A percentile compares a stretch with the other conserved stretches of the same genome.
phyloP scores from a whole-genome alignment of 176 grass and related monocot species.

The Aegilops speltoides region DNA sequence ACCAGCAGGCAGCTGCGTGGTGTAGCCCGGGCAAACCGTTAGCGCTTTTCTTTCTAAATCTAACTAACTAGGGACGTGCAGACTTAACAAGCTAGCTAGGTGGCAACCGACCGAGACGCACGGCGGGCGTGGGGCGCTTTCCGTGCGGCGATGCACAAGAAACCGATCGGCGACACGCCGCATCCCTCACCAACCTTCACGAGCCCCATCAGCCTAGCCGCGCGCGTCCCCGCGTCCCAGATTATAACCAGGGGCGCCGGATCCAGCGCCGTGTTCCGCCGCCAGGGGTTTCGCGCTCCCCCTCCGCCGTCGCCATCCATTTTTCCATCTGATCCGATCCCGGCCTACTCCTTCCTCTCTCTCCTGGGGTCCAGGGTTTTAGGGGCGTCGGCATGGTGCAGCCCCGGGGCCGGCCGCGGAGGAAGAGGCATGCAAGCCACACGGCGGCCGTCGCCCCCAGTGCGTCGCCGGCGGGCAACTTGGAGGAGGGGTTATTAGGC shows the following conservation, averaged over 20 bases:
- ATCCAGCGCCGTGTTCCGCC: background rate
- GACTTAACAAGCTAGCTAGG: no score
- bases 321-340: background rate
- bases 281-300: background rate
- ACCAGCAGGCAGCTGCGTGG: no score
- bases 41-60: no score
- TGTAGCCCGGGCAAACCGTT: no score
- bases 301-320: background rate
- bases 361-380: background rate
- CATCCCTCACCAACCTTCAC: background rate
- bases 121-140: background rate
- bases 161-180: background rate
- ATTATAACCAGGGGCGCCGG: background rate
- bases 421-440: background rate
- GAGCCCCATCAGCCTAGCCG: background rate
- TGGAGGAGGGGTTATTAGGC: background rate
- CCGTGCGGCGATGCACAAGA: background rate
- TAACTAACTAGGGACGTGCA: no score
- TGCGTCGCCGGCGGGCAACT: no score
- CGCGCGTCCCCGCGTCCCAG: background rate
- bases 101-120: no score
- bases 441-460: background rate
- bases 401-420: no score
- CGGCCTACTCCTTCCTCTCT: background rate
- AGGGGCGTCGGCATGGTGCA: background rate